Conservation (phyloP, 2,329 filamentous ascomycete genomes). For the Colletotrichum eremochloae region DNA sequence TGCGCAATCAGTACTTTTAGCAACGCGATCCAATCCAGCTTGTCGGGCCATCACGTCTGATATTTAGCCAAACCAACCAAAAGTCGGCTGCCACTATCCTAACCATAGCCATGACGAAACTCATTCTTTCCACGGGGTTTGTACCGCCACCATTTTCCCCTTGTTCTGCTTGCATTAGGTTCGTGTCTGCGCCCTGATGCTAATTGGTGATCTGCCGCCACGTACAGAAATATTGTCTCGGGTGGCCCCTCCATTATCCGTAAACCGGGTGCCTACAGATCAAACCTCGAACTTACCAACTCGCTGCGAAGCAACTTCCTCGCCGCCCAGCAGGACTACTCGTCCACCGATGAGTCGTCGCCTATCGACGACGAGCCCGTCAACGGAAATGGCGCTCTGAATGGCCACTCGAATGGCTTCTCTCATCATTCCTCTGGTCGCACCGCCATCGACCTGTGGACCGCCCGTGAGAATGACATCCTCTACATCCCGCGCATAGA, state of each 20-base stretch:
- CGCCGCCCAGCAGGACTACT: slow-evolving; percentile 76
- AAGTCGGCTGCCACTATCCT: slow-evolving; percentile 1
- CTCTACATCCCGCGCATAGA: slow-evolving; percentile 85
- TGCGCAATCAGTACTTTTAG: slow-evolving; percentile 33
- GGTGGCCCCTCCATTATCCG: slow-evolving; percentile 87
- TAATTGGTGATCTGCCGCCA: slow-evolving; percentile 39
- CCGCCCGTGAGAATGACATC: slow-evolving; percentile 66
- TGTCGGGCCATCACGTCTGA: background rate
- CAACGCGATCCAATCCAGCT: slow-evolving; percentile 18
- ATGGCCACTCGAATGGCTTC: slow-evolving; percentile 47
- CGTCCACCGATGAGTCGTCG: slow-evolving; percentile 46
- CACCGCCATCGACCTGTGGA: slow-evolving; percentile 71
- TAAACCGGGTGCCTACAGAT: slow-evolving; percentile 81
- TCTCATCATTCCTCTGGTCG: slow-evolving; percentile 47
- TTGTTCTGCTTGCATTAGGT: slow-evolving; percentile 35
- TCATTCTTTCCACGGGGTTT: slow-evolving; percentile 89
- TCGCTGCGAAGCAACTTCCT: slow-evolving; percentile 87
- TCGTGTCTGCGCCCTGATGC: slow-evolving; percentile 43
- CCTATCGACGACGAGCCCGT: slow-evolving; percentile 45
- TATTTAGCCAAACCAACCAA: background rate
- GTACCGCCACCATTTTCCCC: slow-evolving; percentile 49
- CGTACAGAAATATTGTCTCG: slow-evolving; percentile 82
- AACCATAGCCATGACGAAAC: slow-evolving; percentile 72
- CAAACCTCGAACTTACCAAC: slow-evolving; percentile 92
- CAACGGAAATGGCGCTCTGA: slow-evolving; percentile 50